These are phyloP conservation scores for Cryptococcus sp. DNA, from an alignment of 1,284 basidiomycete genomes.

Conservation along the genomic window DNA sequence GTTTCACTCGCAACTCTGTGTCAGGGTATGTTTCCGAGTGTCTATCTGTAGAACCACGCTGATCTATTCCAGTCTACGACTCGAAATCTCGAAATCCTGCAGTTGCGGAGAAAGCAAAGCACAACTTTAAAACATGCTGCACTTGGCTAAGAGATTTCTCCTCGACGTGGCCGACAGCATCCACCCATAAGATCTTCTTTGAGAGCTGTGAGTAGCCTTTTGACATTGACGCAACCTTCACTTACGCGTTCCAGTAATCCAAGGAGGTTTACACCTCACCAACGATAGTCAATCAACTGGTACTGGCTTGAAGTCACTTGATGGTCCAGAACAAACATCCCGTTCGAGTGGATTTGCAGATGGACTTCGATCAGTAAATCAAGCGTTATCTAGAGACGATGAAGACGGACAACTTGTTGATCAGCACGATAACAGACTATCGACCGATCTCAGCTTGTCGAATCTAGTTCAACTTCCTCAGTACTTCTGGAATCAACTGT, in stretches of 20 bases:
- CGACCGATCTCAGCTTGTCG: neutral
- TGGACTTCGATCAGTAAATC: no score
- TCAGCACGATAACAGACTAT: neutral
- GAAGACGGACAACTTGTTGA: neutral
- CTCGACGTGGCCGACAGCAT: constrained; percentile 38
- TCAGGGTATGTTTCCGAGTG: constrained; percentile 32
- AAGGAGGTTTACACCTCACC: constrained; percentile 29
- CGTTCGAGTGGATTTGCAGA: neutral
- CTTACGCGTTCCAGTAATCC: constrained; percentile 26
- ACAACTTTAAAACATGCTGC: constrained; percentile 42
- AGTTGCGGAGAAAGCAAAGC: constrained; percentile 26
- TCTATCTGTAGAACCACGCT: neutral
- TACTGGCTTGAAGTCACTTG: neutral
- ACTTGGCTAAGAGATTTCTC: constrained; percentile 40
- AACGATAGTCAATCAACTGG: neutral
- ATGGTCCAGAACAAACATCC: constrained; percentile 3
- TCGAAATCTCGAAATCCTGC: constrained; percentile 16
- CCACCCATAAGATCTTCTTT: constrained; percentile 41
- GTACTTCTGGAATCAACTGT: constrained; percentile 37
- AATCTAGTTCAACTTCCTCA: constrained; percentile 32
- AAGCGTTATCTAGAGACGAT: neutral
- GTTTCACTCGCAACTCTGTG: constrained; percentile 38
- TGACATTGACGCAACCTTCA: neutral
- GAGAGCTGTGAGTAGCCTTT: constrained; percentile 29
- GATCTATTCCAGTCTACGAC: constrained; percentile 17